Percentiles rank a stretch among this genome's conserved stretches.
These are phyloP conservation scores for Paramyrothecium sp. DNA, from an alignment of 2,329 filamentous ascomycete genomes.

Conservation along the genomic window DNA sequence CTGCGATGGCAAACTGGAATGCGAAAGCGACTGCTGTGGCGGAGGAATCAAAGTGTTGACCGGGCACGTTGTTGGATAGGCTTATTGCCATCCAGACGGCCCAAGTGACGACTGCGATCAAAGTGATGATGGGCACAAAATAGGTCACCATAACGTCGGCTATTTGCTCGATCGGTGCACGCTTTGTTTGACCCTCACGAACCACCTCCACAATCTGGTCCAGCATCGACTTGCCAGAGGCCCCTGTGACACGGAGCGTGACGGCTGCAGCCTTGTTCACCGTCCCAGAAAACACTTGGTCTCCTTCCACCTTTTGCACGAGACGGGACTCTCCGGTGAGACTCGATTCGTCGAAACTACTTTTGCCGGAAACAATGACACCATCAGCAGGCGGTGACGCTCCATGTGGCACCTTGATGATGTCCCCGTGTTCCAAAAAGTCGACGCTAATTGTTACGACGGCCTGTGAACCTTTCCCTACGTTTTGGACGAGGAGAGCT, in stretches of 20 bases:
- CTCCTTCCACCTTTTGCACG: constrained; percentile 61
- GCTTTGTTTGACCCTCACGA: constrained; percentile 72
- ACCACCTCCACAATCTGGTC: constrained; percentile 78
- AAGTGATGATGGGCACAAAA: constrained; percentile 71
- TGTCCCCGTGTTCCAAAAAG: constrained; percentile 71
- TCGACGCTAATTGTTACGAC: constrained; percentile 56
- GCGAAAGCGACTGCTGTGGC: constrained; percentile 74
- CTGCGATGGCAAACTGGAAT: constrained; percentile 79
- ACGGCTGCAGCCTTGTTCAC: constrained; percentile 68
- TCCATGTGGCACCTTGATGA: constrained; percentile 74
- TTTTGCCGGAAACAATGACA: constrained; percentile 58
- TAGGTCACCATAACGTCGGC: constrained; percentile 73
- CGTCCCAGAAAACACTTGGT: constrained; percentile 70
- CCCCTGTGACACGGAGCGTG: constrained; percentile 61
- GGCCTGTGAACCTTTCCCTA: constrained; percentile 29
- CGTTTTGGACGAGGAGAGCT: constrained; percentile 64
- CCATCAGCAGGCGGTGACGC: constrained; percentile 85
- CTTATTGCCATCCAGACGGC: constrained; percentile 68
- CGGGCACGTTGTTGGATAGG: constrained; percentile 53
- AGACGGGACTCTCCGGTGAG: constrained; percentile 76
- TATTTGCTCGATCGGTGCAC: constrained; percentile 73
- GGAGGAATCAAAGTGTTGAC: constrained; percentile 51
- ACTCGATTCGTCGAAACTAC: constrained; percentile 84
- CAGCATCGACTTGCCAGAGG: constrained; percentile 70
- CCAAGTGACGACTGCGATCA: constrained; percentile 71